phyloP scores from a whole-genome alignment of 2,329 filamentous ascomycete genomes.

The Paraphaeosphaeria minitans region DNA sequence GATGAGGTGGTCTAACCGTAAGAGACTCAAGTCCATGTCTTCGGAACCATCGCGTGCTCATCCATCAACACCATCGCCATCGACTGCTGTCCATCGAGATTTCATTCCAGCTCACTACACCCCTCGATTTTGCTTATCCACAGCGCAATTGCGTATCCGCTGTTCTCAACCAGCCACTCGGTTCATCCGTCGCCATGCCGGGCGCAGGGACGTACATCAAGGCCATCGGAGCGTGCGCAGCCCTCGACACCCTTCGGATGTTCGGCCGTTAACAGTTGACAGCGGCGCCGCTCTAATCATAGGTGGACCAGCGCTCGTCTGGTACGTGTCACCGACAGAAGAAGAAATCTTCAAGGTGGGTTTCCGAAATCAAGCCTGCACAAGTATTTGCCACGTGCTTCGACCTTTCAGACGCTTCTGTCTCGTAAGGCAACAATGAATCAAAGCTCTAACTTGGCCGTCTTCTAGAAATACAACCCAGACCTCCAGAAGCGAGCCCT shows the following conservation, averaged over 20 bases:
- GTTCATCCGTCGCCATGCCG: constrained; percentile 27
- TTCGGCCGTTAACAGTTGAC: constrained; percentile 26
- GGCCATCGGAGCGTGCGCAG: constrained; percentile 40
- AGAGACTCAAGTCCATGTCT: not conserved
- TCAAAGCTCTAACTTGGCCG: constrained; percentile 3
- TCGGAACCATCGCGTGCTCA: constrained; percentile 1
- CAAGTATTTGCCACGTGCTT: constrained; percentile 24
- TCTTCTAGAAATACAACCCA: constrained; percentile 77
- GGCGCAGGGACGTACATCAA: constrained; percentile 39
- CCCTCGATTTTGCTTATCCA: not conserved
- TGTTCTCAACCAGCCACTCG: not conserved
- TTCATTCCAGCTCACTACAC: not conserved
- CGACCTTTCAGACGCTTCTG: constrained; percentile 4
- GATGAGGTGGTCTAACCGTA: not conserved
- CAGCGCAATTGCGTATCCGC: not conserved
- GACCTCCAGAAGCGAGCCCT: constrained; percentile 88
- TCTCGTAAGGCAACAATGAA: not conserved
- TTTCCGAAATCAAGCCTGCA: constrained; percentile 6
- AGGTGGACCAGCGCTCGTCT: constrained; percentile 83
- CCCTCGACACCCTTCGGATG: constrained; percentile 8
- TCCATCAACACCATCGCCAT: constrained; percentile 7
- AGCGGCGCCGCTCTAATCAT: constrained; percentile 76
- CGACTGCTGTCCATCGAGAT: not conserved
- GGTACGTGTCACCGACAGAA: constrained; percentile 80
- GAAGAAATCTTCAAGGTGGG: constrained; percentile 80